Evolutionary conservation across 1,139 yeast genomes (phyloP), one percentile per base, ranked within the genome.

Genomic region (Yamadazyma blattariae): DNA sequence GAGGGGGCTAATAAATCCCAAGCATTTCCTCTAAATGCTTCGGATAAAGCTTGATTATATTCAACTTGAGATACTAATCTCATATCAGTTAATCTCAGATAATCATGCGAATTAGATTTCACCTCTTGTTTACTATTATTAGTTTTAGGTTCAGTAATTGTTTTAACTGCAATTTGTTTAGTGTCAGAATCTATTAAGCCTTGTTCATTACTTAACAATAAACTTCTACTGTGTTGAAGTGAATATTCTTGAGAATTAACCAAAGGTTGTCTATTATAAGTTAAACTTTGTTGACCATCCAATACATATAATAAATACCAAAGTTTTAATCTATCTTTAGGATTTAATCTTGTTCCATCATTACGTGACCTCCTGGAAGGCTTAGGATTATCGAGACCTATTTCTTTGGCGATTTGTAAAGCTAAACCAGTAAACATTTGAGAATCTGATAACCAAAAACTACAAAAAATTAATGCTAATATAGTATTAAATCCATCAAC

Each of bases 11-110:
- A 52, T 20, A 80, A 54, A 32, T 74, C 81, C 84, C 83, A 79
- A 0, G 82, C 84, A 39, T 75, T 67, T 2, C 82, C 82, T 29
- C 59, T 65, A 44, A 82, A 78, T 0, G 81, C 81, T 34, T 72
- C 76, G 42, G 67, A 70, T 25, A 80, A 62, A 0, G 88, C 88
- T 51, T 77, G 83, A 47, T 80, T 81, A 47, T 81, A 81, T 50
- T 82, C 88, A 5, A 82, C 82, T 52, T 81, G 87, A 2, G 87
- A 79, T 6, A 81, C 81, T n/a, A 82, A 58, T 37, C 84, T 62
- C 57, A 81, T 60, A 51, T 82, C 82, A 0, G 80, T 64, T 38
- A 72, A 60, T 13, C 44, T 35, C 30, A 47, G 46, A 14, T 22
- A 29, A 14, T 36, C 33, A 5, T 31, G 29, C 16, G 27, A 19